Evolutionary conservation across 495 filamentous ascomycete species (phyloP), one percentile per base, ranked within the genome.

Genomic region (Sporormia fimetaria): DNA sequence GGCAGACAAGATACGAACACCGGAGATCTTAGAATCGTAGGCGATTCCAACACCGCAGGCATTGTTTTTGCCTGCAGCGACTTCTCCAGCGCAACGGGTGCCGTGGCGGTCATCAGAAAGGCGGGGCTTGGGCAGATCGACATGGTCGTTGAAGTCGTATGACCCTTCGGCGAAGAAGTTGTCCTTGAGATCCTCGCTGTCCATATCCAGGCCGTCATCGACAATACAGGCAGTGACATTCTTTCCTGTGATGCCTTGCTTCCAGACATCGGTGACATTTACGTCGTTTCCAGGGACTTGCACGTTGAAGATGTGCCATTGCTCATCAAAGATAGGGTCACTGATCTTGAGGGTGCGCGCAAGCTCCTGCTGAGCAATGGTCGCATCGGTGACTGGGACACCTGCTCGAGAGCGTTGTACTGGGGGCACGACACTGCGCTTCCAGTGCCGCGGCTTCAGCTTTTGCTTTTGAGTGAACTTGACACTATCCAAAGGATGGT

Each of bases 21-120:
- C 87, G 15, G 86, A 74, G 49, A 98, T 77, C 57, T 80, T 87
- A 38, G 87, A 81, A 56, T 93, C 81, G 58, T 85, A 96, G 6
- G 90, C 90, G 31, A 96, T 83, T 40, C 90, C 90, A 15, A 98
- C 78, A 34, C 90, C 90, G 54, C 90, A 98, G n/a, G 87, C 81
- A 55, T 93, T 69, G 57, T 98, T 98, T 54, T 71, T 80, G 0
- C 80, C 85, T 12, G 90, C 90, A 1, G 85, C 78, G 11, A 98
- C 82, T 61, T 98, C 90, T 34, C 90, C 90, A 9, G 87, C 87
- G 61, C 90, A 98, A 44, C 90, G 72, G 11, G 90, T 98, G 17
- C 90, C 90, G 57, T 98, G 90, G 30, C 61, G 71, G 51, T 98
- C 90, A 40, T 98, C 88, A 3, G 56, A 62, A 4, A 96, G 64